These are phyloP conservation scores for Castanea sativa DNA, from an alignment of 306 rosid species.

Conservation along the genomic window DNA sequence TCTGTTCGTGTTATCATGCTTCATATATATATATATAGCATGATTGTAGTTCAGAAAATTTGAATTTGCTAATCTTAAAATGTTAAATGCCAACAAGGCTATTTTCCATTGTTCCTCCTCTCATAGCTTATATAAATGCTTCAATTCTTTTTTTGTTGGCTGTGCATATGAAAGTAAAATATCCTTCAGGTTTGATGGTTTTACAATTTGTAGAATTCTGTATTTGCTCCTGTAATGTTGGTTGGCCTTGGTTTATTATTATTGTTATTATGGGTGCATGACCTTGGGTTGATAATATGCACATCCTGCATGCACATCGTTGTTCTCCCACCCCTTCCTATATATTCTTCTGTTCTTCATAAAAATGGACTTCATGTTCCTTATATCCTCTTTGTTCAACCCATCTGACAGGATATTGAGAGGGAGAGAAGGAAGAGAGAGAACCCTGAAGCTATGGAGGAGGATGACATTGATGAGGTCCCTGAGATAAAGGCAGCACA, in stretches of 20 bases:
- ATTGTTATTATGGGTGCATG: too few relatives aligned
- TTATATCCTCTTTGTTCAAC: conserved; percentile 8
- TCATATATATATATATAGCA: too few relatives aligned
- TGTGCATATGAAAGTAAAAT: neutral
- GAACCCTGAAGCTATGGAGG: conserved; percentile 67
- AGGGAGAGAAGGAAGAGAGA: conserved; percentile 45
- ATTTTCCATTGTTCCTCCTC: neutral
- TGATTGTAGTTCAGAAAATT: too few relatives aligned
- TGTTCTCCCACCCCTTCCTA: neutral
- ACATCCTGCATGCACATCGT: neutral
- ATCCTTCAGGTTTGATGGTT: too few relatives aligned
- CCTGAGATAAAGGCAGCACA: conserved; percentile 58
- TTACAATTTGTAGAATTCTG: too few relatives aligned
- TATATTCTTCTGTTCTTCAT: too few relatives aligned
- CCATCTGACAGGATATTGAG: conserved; percentile 45
- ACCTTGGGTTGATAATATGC: too few relatives aligned
- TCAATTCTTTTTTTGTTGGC: neutral
- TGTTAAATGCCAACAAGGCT: neutral
- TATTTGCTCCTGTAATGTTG: neutral
- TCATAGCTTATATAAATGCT: neutral
- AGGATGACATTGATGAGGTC: conserved; percentile 42
- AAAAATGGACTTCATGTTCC: neutral
- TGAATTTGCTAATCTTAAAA: neutral
- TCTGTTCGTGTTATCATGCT: neutral
- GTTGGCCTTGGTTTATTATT: neutral